These are phyloP conservation scores for Wickerhamomyces bisporus DNA, from an alignment of 805 yeast genomes.

Conservation along the genomic window DNA sequence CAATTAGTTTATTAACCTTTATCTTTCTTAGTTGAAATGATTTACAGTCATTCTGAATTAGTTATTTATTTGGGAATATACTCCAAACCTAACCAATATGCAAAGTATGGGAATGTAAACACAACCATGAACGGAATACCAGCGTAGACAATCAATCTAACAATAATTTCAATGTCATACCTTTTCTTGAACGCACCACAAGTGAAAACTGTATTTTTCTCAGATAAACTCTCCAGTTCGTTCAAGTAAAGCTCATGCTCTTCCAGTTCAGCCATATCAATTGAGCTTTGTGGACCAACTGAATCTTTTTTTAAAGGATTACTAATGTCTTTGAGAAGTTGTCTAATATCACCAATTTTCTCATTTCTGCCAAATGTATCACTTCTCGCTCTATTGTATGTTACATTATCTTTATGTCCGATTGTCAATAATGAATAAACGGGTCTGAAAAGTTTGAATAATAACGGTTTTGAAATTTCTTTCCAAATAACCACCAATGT, in stretches of 20 bases:
- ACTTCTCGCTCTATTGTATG: constrained; percentile 21
- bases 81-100: constrained; percentile 10
- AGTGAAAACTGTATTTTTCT: constrained; percentile 19
- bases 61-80: constrained; percentile 4
- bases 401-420: constrained; percentile 12
- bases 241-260: constrained; percentile 16
- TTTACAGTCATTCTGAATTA: too few relatives aligned
- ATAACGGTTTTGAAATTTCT: constrained; percentile 58
- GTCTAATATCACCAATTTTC: constrained; percentile 15
- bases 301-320: constrained; percentile 12
- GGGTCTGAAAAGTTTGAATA: constrained; percentile 55
- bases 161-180: constrained; percentile 71
- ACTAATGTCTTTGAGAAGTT: constrained; percentile 12
- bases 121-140: constrained; percentile 66
- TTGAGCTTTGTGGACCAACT: constrained; percentile 22
- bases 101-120: constrained; percentile 25
- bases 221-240: constrained; percentile 19
- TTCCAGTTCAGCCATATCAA: constrained; percentile 21
- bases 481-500: constrained; percentile 68
- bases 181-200: constrained; percentile 54
- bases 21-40: too few relatives aligned
- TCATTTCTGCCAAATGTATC: constrained; percentile 22
- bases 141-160: constrained; percentile 72
- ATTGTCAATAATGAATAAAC: constrained; percentile 32
- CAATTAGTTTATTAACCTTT: too few relatives aligned